Conservation (phyloP, 2,329 filamentous ascomycete genomes). For the Neofusicoccum cordaticola region DNA sequence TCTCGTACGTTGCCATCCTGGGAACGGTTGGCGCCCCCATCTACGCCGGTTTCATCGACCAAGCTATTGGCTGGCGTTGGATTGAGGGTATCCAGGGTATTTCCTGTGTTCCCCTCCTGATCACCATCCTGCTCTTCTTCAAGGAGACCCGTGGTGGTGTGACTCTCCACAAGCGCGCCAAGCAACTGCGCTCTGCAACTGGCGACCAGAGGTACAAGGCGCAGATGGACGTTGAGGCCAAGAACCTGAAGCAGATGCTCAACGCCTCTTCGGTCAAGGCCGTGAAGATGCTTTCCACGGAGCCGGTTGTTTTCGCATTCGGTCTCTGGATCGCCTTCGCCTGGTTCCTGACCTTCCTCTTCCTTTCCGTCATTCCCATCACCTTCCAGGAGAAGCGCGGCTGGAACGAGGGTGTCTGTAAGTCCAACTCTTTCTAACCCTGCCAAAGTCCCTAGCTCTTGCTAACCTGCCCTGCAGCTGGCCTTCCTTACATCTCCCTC, state of each 20-base stretch:
- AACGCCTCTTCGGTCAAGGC: conserved; percentile 53
- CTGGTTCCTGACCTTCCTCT: conserved; percentile 55
- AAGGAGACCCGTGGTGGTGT: conserved; percentile 49
- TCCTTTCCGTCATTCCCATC: conserved; percentile 52
- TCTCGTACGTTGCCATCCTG: conserved; percentile 50
- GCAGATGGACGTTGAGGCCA: conserved; percentile 52
- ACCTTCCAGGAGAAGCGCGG: conserved; percentile 53
- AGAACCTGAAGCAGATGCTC: conserved; percentile 46
- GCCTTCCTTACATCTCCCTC: conserved; percentile 53
- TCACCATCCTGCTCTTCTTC: conserved; percentile 45
- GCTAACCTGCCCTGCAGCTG: conserved; percentile 24
- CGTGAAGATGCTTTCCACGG: conserved; percentile 49
- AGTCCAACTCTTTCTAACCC: background rate
- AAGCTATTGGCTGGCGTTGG: conserved; percentile 54
- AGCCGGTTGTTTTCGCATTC: conserved; percentile 51
- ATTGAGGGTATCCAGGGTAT: conserved; percentile 54
- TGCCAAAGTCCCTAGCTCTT: background rate
- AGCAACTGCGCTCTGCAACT: conserved; percentile 46
- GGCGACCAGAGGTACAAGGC: conserved; percentile 51
- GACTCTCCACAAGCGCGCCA: conserved; percentile 50
- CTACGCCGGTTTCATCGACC: conserved; percentile 54
- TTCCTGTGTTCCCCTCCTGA: conserved; percentile 49
- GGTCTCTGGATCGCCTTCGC: conserved; percentile 54
- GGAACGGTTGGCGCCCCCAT: conserved; percentile 54
- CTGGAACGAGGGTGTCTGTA: conserved; percentile 49